Percentiles rank a stretch among this genome's conserved stretches.
phyloP scores from a whole-genome alignment of 495 filamentous ascomycete genomes.

The Recurvomyces mirabilis region DNA sequence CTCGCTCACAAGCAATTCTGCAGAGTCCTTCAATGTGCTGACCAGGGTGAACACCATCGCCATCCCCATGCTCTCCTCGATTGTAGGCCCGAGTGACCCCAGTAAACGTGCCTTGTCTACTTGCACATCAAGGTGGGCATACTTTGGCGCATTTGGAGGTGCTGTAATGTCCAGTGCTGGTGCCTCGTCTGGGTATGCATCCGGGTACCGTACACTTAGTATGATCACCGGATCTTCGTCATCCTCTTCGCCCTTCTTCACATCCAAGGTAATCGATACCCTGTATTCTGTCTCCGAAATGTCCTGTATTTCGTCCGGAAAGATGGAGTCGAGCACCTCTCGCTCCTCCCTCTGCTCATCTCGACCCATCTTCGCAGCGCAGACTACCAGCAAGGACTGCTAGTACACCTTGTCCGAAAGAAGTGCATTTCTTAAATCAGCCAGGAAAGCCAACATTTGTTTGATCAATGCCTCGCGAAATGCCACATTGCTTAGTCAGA shows the following conservation, averaged over 20 bases:
- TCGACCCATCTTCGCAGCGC: slow-evolving; percentile 54
- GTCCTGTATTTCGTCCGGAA: slow-evolving; percentile 96
- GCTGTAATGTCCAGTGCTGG: slow-evolving; percentile 66
- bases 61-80: slow-evolving; percentile 88
- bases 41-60: slow-evolving; percentile 96
- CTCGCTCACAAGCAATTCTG: slow-evolving; percentile 65
- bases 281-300: slow-evolving; percentile 77
- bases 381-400: not conserved
- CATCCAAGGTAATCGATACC: slow-evolving; percentile 70
- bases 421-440: no score
- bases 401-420: not conserved
- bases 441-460: no score
- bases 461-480: no score
- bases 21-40: slow-evolving; percentile 73
- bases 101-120: slow-evolving; percentile 64
- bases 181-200: slow-evolving; percentile 74
- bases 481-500: no score
- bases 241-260: slow-evolving; percentile 46
- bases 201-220: slow-evolving; percentile 74
- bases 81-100: slow-evolving; percentile 50
- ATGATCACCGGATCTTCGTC: slow-evolving; percentile 43
- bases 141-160: slow-evolving; percentile 54
- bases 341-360: slow-evolving; percentile 95
- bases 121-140: slow-evolving; percentile 51
- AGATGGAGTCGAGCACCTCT: slow-evolving; percentile 95